Conservation (phyloP, 352 stramenopile genomes). For the Phytophthora foliorum region DNA sequence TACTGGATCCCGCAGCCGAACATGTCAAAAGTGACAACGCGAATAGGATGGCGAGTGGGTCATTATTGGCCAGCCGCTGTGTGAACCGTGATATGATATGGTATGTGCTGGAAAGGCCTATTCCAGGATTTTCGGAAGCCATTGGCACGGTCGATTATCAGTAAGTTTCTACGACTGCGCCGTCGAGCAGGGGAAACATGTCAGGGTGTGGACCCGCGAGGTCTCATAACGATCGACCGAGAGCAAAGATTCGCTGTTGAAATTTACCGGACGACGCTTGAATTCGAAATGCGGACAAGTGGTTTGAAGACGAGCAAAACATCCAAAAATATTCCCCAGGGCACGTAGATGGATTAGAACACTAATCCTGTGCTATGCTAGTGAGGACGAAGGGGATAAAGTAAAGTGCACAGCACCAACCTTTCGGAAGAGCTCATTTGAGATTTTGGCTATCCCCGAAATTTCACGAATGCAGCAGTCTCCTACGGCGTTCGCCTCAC, state of each 20-base stretch:
- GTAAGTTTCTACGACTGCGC: not conserved
- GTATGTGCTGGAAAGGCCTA: constrained; percentile 57
- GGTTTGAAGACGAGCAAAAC: constrained; percentile 27
- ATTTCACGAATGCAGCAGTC: constrained; percentile 26
- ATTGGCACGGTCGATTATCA: constrained; percentile 21
- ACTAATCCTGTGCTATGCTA: constrained; percentile 1
- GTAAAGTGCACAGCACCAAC: not conserved
- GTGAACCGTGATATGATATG: constrained; percentile 37
- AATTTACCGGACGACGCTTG: not conserved
- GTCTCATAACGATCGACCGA: no score
- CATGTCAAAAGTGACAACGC: constrained; percentile 2
- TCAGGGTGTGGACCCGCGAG: no score
- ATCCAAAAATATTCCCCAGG: constrained; percentile 44
- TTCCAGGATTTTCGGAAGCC: constrained; percentile 47
- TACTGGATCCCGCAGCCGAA: not conserved
- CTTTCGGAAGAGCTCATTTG: constrained; percentile 3
- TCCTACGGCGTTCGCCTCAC: constrained; percentile 52
- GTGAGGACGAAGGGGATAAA: constrained; percentile 29
- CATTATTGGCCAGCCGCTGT: not conserved
- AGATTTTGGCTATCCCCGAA: constrained; percentile 6
- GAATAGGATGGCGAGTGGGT: not conserved
- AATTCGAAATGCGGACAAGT: not conserved
- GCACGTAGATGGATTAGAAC: not conserved
- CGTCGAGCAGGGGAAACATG: no score
- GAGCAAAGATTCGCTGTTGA: no score